A percentile compares a stretch with the other conserved stretches of the same genome.
phyloP scores from a whole-genome alignment of 257 asterid genomes.

The Forsythia viridissima region DNA sequence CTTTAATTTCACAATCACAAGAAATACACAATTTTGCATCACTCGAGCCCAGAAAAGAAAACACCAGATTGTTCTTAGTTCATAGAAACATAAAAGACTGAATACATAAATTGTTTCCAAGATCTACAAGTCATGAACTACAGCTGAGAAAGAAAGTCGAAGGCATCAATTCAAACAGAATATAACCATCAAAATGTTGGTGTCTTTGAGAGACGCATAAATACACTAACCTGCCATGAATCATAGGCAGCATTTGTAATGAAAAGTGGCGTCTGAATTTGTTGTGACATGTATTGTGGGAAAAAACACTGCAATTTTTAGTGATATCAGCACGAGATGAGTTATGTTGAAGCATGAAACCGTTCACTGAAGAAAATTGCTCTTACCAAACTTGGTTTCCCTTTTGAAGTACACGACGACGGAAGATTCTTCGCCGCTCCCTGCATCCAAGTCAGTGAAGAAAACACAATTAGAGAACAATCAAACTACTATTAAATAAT shows the following conservation, averaged over 20 bases:
- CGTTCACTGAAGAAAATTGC: background rate
- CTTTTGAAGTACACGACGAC: slow-evolving; percentile 49
- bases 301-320: slow-evolving; percentile 64
- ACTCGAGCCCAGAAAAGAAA: too few species aligned
- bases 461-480: background rate
- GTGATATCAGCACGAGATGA: background rate
- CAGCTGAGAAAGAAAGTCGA: background rate
- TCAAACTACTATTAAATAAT: background rate
- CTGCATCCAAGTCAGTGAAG: slow-evolving; percentile 37
- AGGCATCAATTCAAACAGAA: background rate
- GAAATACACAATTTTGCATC: too few species aligned
- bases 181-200: background rate
- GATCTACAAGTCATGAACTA: background rate
- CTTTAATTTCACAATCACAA: too few species aligned
- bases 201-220: background rate
- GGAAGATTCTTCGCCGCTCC: slow-evolving; percentile 75
- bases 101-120: background rate
- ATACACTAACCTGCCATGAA: slow-evolving; percentile 78
- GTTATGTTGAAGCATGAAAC: background rate
- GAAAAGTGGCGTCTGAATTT: slow-evolving; percentile 63
- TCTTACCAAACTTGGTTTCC: slow-evolving; percentile 69
- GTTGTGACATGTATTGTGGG: slow-evolving; percentile 56
- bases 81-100: too few species aligned
- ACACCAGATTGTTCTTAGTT: too few species aligned
- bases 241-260: slow-evolving; percentile 72